phyloP scores from a whole-genome alignment of 1,284 basidiomycete species.

The Lentinus polychrous region DNA sequence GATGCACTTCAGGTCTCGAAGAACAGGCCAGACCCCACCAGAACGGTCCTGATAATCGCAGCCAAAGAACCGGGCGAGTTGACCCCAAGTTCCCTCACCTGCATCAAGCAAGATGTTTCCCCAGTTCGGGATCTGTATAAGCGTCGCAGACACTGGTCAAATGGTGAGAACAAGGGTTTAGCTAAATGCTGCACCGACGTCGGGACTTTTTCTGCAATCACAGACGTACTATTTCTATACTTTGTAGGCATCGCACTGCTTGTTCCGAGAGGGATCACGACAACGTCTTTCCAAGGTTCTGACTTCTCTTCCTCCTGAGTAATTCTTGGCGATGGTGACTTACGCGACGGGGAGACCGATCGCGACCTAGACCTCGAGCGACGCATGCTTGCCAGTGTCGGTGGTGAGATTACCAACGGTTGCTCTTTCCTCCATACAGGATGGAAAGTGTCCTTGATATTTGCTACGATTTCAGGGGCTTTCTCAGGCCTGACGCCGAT shows the following conservation, averaged over 20 bases:
- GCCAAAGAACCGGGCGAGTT: slow-evolving; percentile 78
- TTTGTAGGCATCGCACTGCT: slow-evolving; percentile 82
- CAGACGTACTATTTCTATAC: slow-evolving; percentile 74
- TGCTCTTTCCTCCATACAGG: slow-evolving; percentile 18
- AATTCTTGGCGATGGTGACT: slow-evolving; percentile 7
- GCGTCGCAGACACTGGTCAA: slow-evolving; percentile 63
- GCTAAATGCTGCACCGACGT: background rate
- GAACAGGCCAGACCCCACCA: slow-evolving; percentile 45
- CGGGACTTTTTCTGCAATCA: too few relatives aligned
- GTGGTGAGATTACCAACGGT: background rate
- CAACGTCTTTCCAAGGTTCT: slow-evolving; percentile 59
- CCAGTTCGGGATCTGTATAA: slow-evolving; percentile 61
- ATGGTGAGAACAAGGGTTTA: background rate
- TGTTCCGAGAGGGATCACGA: slow-evolving; percentile 79
- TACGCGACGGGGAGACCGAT: background rate
- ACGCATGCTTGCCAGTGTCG: background rate
- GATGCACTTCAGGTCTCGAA: slow-evolving; percentile 72
- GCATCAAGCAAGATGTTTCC: slow-evolving; percentile 82
- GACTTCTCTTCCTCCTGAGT: background rate
- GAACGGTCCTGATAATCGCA: slow-evolving; percentile 28
- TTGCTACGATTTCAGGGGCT: slow-evolving; percentile 29
- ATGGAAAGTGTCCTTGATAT: slow-evolving; percentile 41
- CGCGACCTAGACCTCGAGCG: background rate
- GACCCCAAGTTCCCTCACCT: slow-evolving; percentile 91
- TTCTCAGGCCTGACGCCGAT: slow-evolving; percentile 42